Percentiles rank a stretch among this genome's conserved stretches.
These are phyloP conservation scores for Spathaspora sp. DNA, from an alignment of 805 yeast genomes.

Conservation along the genomic window DNA sequence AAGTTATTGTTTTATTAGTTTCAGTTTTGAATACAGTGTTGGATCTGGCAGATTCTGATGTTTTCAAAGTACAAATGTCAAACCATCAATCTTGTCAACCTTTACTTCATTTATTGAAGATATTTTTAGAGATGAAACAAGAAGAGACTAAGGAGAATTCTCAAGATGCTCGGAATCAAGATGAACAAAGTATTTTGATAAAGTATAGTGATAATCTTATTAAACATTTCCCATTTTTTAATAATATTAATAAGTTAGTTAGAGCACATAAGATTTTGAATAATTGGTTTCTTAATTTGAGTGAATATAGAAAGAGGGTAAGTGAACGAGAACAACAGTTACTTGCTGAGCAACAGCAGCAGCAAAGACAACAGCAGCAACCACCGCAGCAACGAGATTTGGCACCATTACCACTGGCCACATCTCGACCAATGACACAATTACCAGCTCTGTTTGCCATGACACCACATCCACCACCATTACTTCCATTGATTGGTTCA, in stretches of 20 bases:
- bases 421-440: not conserved
- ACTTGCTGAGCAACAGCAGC: not conserved
- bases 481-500: not conserved
- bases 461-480: not conserved
- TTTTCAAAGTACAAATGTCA: slow-evolving; percentile 21
- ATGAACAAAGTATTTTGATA: slow-evolving; percentile 7
- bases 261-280: slow-evolving; percentile 17
- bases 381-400: not conserved
- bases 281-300: slow-evolving; percentile 21
- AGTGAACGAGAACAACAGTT: not conserved
- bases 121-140: slow-evolving; percentile 17
- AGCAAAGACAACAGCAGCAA: not conserved
- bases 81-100: slow-evolving; percentile 31
- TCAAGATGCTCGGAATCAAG: slow-evolving; percentile 3
- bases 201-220: slow-evolving; percentile 19
- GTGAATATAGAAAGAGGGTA: slow-evolving; percentile 4
- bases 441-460: not conserved
- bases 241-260: slow-evolving; percentile 25
- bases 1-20: slow-evolving; percentile 9
- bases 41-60: slow-evolving; percentile 6
- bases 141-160: slow-evolving; percentile 8
- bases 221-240: slow-evolving; percentile 23
- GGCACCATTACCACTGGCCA: not conserved
- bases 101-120: slow-evolving; percentile 25
- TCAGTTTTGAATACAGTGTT: slow-evolving; percentile 4